These are phyloP conservation scores for Sphaerulina vaccinii DNA, from an alignment of 2,329 filamentous ascomycete species.

Conservation along the genomic window DNA sequence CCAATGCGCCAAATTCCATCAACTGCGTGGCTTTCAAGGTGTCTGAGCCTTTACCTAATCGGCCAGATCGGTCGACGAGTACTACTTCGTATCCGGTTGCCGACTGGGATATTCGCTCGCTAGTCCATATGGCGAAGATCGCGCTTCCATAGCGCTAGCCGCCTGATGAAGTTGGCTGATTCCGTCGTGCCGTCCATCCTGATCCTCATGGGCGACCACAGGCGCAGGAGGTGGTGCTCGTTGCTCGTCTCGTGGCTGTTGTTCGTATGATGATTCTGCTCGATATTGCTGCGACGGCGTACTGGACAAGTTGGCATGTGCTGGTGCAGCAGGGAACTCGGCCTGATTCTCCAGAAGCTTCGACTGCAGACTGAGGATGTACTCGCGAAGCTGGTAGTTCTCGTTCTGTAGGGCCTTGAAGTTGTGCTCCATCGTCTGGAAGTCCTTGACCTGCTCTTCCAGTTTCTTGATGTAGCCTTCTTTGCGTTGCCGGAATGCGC, in stretches of 20 bases:
- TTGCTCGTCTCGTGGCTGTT: slow-evolving; percentile 26
- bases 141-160: slow-evolving; percentile 27
- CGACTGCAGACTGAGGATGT: slow-evolving; percentile 86
- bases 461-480: slow-evolving; percentile 98
- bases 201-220: slow-evolving; percentile 24
- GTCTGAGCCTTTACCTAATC: too few relatives aligned
- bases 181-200: slow-evolving; percentile 22
- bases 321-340: slow-evolving; percentile 79
- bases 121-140: slow-evolving; percentile 31
- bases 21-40: too few relatives aligned
- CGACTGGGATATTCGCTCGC: slow-evolving; percentile 24
- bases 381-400: slow-evolving; percentile 87
- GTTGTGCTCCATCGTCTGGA: slow-evolving; percentile 69
- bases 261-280: slow-evolving; percentile 25
- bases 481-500: slow-evolving; percentile 95
- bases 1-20: not conserved
- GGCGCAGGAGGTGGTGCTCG: slow-evolving; percentile 23
- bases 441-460: slow-evolving; percentile 87
- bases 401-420: slow-evolving; percentile 82
- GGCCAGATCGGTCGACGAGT: too few relatives aligned
- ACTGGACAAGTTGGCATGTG: slow-evolving; percentile 66
- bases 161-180: slow-evolving; percentile 30
- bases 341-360: slow-evolving; percentile 79
- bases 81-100: slow-evolving; percentile 2
- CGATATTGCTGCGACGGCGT: slow-evolving; percentile 28